Percentiles rank a stretch among this genome's conserved stretches.
phyloP scores from a whole-genome alignment of 441 rosid genomes.

The Pelargonium cotyledonis region DNA sequence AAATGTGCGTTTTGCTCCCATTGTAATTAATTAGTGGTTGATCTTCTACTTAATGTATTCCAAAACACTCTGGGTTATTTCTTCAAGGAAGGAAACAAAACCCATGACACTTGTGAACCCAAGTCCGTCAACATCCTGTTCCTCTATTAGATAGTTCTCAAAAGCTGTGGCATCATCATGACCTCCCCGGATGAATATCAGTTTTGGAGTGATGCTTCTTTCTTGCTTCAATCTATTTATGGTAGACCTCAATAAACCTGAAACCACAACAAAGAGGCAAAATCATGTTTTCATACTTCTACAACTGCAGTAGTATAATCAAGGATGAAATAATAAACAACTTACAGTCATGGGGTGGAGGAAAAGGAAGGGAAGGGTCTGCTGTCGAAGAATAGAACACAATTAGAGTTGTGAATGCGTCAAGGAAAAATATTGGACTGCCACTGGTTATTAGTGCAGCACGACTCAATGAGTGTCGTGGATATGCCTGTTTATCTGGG shows the following conservation, averaged over 20 bases:
- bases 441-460: slow-evolving; percentile 87
- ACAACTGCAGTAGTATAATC: not conserved
- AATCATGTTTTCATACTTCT: no score
- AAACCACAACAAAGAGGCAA: not conserved
- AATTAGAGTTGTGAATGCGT: slow-evolving; percentile 76
- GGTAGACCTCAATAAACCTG: slow-evolving; percentile 68
- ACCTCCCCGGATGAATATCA: slow-evolving; percentile 73
- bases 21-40: not conserved
- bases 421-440: slow-evolving; percentile 92
- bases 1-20: not conserved
- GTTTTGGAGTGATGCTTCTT: slow-evolving; percentile 76
- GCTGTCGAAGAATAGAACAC: slow-evolving; percentile 93
- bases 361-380: slow-evolving; percentile 77
- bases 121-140: slow-evolving; percentile 81
- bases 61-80: slow-evolving; percentile 61
- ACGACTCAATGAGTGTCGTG: slow-evolving; percentile 88
- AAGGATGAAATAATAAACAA: not conserved
- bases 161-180: slow-evolving; percentile 75
- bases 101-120: slow-evolving; percentile 85
- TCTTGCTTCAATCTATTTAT: slow-evolving; percentile 87
- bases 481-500: slow-evolving; percentile 81
- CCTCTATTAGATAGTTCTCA: slow-evolving; percentile 89
- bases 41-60: slow-evolving; percentile 69
- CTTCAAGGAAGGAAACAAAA: slow-evolving; percentile 92
- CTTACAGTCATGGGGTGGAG: slow-evolving; percentile 97